These are phyloP conservation scores for Rehmannia glutinosa DNA, from an alignment of 257 asterid species.

Conservation along the genomic window DNA sequence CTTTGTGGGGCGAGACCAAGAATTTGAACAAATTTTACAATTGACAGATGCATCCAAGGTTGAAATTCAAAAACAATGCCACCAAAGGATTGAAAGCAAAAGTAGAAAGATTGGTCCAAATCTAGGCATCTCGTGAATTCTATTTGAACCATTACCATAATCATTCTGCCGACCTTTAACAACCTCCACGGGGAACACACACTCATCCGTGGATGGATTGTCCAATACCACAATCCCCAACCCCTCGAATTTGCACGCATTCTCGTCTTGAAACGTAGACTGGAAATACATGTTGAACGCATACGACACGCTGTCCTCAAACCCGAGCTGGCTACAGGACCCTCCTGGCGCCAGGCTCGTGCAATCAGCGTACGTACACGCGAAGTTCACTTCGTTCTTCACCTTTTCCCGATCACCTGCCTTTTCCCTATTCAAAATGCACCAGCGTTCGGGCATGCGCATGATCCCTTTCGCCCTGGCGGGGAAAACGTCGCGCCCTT, in stretches of 20 bases:
- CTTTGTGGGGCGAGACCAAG: too few species aligned
- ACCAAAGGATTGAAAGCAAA: neutral
- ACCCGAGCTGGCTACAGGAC: neutral
- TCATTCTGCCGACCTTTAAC: constrained; percentile 16
- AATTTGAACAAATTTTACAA: too few species aligned
- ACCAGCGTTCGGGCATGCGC: constrained; percentile 45
- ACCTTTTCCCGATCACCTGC: neutral
- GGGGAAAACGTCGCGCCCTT: constrained; percentile 35
- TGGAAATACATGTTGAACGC: constrained; percentile 35
- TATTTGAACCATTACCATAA: neutral
- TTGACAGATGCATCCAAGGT: too few species aligned
- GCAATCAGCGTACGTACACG: neutral
- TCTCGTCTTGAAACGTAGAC: constrained; percentile 11
- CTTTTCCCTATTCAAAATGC: constrained; percentile 17
- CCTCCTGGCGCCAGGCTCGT: neutral
- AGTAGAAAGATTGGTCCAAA: too few species aligned
- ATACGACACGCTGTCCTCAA: constrained; percentile 7
- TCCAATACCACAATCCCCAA: constrained; percentile 6
- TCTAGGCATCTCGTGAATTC: too few species aligned
- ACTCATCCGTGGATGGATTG: constrained; percentile 25
- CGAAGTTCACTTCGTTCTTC: neutral
- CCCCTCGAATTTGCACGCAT: constrained; percentile 11
- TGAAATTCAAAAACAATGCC: too few species aligned
- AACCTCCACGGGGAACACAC: constrained; percentile 42
- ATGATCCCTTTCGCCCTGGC: constrained; percentile 22